Percentiles rank a stretch among this genome's conserved stretches.
Evolutionary conservation across 169 alveolate species (phyloP).

Genomic region (Plasmodium gaboni): DNA sequence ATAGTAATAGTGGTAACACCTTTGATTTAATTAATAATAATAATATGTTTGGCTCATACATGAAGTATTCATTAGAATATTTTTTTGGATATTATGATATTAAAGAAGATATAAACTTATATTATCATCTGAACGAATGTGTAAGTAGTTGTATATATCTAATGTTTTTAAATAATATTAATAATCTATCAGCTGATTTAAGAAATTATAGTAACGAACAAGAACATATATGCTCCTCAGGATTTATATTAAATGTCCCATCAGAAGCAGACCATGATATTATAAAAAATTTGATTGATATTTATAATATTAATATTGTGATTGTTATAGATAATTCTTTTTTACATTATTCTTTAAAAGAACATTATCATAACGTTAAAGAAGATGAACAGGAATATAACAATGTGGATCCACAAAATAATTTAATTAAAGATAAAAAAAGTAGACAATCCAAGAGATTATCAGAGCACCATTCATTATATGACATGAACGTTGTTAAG

Average conservation of each 20-base stretch:
- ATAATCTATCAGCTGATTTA: conserved; percentile 22
- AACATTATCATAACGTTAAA: conserved; percentile 30
- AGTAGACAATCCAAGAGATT: not conserved
- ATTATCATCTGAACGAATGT: conserved; percentile 75
- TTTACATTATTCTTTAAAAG: conserved; percentile 82
- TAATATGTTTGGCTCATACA: conserved; percentile 3
- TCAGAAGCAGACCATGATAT: conserved; percentile 85
- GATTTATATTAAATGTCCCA: conserved; percentile 92
- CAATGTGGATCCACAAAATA: no score
- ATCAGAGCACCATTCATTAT: not conserved
- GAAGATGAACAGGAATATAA: not conserved
- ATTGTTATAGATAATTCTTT: conserved; percentile 91
- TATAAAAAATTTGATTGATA: conserved; percentile 83
- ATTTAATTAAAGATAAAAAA: not conserved
- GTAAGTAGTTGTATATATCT: conserved; percentile 38
- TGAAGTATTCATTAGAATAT: conserved; percentile 84
- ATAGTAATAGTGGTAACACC: no score
- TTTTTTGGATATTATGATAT: conserved; percentile 87
- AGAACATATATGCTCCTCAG: conserved; percentile 74
- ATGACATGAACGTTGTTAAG: not conserved
- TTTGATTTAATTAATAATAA: conserved; percentile 75
- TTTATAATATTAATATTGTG: conserved; percentile 85
- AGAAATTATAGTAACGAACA: conserved; percentile 14
- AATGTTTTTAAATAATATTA: conserved; percentile 70
- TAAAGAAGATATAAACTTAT: conserved; percentile 85